Base-by-base conservation (phyloP, 2,329 filamentous ascomycete species). In the Stachybotrys chlorohalonatus region DNA sequence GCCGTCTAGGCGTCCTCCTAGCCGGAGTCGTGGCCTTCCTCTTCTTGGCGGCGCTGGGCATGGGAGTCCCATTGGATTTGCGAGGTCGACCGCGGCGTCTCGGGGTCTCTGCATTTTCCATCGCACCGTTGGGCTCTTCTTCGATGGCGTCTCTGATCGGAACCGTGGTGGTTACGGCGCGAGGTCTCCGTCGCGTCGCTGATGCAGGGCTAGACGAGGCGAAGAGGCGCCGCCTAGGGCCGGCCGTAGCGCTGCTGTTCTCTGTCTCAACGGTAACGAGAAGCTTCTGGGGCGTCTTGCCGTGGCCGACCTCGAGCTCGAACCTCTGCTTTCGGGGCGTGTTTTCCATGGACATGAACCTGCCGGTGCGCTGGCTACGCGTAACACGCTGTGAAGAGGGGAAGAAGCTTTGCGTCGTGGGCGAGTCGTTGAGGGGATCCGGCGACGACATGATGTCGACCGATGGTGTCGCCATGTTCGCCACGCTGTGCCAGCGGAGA, bases 261-360 rank as follows among this genome's bases (percentile, higher is more conserved):
- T 77, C 75, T 2, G 79, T 75, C 64, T 83, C 79, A 53, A 82
- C 78, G 9, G 81, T 83, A 53, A 82, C 79, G 49, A 74, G 70
- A 48, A 83, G 70, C 55, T 72, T 75, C 64, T 82, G 78, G 3
- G 80, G 78, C 50, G 78, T 73, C 49, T 64, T 65, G 45, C 72
- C 70, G 59, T 77, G 70, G 50, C 80, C 79, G 31, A 80, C 77
- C 58, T 82, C 78, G 39, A 83, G 74, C 64, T 81, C 75, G 58
- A 82, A 82, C 49, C 72, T 81, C 62, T 77, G 79, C 68, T 81
- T 83, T 51, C 78, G 71, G 46, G 81, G 80, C 47, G 80, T 82
- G 15, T 42, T 42, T 45, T 59, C 63, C 54, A 73, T 63, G 36
- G 74, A 68, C 24, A 69, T 56, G 58, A 75, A 70, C 31, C 69